These are phyloP conservation scores for Sporopachydermia lactativora DNA, from an alignment of 805 yeast genomes.

Conservation along the genomic window DNA sequence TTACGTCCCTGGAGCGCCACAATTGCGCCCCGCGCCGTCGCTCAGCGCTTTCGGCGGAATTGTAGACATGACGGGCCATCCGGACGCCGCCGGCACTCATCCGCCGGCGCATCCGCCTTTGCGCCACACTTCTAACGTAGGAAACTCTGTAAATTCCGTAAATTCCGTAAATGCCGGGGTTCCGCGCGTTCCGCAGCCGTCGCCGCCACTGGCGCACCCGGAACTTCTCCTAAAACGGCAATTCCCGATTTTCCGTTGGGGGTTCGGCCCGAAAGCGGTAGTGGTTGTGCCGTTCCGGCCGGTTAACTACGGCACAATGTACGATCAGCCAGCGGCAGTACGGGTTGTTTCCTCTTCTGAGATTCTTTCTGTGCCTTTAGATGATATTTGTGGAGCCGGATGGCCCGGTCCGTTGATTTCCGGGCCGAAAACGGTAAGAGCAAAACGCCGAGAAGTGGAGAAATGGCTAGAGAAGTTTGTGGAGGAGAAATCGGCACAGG, in stretches of 20 bases:
- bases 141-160: constrained; percentile 6
- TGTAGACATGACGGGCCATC: background rate
- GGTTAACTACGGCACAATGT: constrained; percentile 20
- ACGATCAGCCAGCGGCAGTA: constrained; percentile 22
- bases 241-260: constrained; percentile 68
- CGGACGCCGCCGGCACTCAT: constrained; percentile 3
- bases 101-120: constrained; percentile 1
- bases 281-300: constrained; percentile 29
- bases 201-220: constrained; percentile 30
- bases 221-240: constrained; percentile 43
- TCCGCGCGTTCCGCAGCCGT: constrained; percentile 3
- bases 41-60: background rate
- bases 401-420: constrained; percentile 60
- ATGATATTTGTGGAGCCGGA: constrained; percentile 16
- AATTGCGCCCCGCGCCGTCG: constrained; percentile 2
- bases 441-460: constrained; percentile 52
- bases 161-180: constrained; percentile 10
- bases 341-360: constrained; percentile 15
- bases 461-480: constrained; percentile 43
- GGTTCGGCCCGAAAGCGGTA: constrained; percentile 29
- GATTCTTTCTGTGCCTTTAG: constrained; percentile 16
- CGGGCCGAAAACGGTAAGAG: constrained; percentile 27
- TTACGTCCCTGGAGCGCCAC: background rate
- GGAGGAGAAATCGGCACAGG: constrained; percentile 12
- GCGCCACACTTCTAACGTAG: constrained; percentile 4